Percentiles rank a stretch among this genome's conserved stretches.
Evolutionary conservation across 306 rosid genomes (phyloP).

Genomic region (Glycine soja): DNA sequence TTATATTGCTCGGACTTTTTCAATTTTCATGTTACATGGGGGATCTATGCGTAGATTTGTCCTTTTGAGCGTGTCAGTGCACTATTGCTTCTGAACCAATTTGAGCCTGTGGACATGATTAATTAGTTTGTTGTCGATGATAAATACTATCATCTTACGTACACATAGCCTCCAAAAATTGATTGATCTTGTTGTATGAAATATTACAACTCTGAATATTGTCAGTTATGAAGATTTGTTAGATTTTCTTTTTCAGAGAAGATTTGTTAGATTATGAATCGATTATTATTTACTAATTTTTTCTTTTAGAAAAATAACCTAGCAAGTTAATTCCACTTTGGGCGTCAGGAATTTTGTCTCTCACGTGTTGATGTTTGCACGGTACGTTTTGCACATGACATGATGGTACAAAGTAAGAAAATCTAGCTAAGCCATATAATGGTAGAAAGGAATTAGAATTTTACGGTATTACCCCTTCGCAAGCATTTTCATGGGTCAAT

Average conservation of each 20-base stretch:
- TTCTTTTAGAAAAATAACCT: background rate
- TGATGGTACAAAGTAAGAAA: too few species aligned
- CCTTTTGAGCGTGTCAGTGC: background rate
- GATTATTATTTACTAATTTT: background rate
- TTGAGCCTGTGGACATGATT: background rate
- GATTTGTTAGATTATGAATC: background rate
- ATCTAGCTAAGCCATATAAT: too few species aligned
- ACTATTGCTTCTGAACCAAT: background rate
- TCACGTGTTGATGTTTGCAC: too few species aligned
- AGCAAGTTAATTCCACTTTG: too few species aligned
- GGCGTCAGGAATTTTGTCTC: too few species aligned
- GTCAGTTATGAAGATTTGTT: background rate
- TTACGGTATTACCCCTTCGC: too few species aligned
- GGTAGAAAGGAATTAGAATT: too few species aligned
- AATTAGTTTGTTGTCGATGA: background rate
- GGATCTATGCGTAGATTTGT: background rate
- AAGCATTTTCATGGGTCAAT: too few species aligned
- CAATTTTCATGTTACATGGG: background rate
- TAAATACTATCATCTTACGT: background rate
- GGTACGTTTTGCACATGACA: too few species aligned
- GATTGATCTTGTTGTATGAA: background rate
- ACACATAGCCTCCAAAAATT: conserved; percentile 1
- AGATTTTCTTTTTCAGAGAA: background rate
- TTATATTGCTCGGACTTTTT: background rate
- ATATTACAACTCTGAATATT: background rate